Conservation (phyloP, 1,139 yeast genomes). For the Geotrichum australiense region DNA sequence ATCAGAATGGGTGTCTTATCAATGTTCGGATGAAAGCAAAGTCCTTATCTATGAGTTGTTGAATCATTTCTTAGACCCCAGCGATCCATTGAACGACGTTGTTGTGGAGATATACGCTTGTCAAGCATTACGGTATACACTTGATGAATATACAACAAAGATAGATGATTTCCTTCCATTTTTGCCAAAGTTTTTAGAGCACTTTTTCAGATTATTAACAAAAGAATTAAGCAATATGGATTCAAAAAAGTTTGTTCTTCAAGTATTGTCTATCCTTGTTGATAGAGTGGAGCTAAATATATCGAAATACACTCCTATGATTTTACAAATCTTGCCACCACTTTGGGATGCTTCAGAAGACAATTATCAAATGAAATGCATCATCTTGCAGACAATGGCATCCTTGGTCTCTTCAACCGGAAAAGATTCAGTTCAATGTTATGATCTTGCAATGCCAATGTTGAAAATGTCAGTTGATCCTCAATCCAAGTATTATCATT, state of each 20-base stretch:
- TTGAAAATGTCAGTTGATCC: conserved; percentile 60
- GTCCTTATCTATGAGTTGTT: conserved; percentile 55
- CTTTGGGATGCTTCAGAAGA: conserved; percentile 64
- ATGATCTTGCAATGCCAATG: conserved; percentile 61
- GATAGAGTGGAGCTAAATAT: conserved; percentile 42
- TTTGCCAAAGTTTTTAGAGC: conserved; percentile 45
- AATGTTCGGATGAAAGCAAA: conserved; percentile 54
- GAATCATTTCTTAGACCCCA: conserved; percentile 39
- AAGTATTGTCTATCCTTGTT: conserved; percentile 57
- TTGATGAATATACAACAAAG: conserved; percentile 84
- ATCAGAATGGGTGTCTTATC: conserved; percentile 71
- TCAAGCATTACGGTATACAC: conserved; percentile 58
- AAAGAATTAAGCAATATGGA: conserved; percentile 54
- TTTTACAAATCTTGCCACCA: conserved; percentile 57
- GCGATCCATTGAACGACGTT: conserved; percentile 49
- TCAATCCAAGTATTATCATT: conserved; percentile 49
- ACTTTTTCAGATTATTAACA: conserved; percentile 43
- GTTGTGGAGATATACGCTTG: conserved; percentile 73
- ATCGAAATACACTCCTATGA: conserved; percentile 36
- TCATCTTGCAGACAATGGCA: conserved; percentile 62
- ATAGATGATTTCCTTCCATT: conserved; percentile 61
- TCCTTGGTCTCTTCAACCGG: conserved; percentile 61
- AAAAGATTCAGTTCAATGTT: conserved; percentile 50
- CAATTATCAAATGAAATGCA: conserved; percentile 60
- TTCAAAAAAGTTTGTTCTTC: conserved; percentile 62